Base-by-base conservation (phyloP, 1,284 basidiomycete species). In the Cryptococcus amylolentus region DNA sequence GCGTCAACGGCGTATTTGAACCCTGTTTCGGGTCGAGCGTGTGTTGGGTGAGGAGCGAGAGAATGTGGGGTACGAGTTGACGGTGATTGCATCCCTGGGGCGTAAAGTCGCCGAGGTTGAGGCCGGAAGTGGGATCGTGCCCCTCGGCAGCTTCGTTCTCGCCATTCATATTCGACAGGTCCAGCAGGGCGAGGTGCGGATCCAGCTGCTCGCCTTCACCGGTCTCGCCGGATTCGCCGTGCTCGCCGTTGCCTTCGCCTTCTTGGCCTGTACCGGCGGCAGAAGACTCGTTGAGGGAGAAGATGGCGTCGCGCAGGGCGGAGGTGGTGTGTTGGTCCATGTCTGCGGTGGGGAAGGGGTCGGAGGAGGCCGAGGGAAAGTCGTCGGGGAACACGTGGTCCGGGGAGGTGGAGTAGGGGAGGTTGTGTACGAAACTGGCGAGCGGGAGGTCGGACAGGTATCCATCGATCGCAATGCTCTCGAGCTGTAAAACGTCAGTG, bases 301-400 rank as follows among this genome's bases (percentile, higher is more conserved):
- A 76, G 51, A 76, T 76, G 55, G 74, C 74, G 49, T 76, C 74
- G 31, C 74, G 69, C 4, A 76, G 63, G 3, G 74, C 74, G 5
- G 74, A 76, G 1, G 73, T 76, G 27, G 74, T 73, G 59, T 76
- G 74, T 57, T 72, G 72, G 52, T 76, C 74, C 68, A 75, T 76
- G 52, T 75, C 74, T 23, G 65, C 57, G 4, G 67, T 63, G 9
- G 62, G 65, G 64, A 71, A 72, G 16, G 61, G 51, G 48, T 62
- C 62, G 40, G 68, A 67, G 26, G 59, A 61, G 4, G 60, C 55
- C 8, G 65, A 60, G 14, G 61, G 52, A 52, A 69, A 72, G 55
- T 73, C 71, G 45, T 67, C 64, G 31, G 61, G 49, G 54, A 64
- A 72, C 41, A 62, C 60, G n/a, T 53, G 54, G 18, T 54, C 37